A percentile compares a stretch with the other conserved stretches of the same genome.
Conservation (phyloP, 345 rosid genomes). For the Stellera chamaejasme region DNA sequence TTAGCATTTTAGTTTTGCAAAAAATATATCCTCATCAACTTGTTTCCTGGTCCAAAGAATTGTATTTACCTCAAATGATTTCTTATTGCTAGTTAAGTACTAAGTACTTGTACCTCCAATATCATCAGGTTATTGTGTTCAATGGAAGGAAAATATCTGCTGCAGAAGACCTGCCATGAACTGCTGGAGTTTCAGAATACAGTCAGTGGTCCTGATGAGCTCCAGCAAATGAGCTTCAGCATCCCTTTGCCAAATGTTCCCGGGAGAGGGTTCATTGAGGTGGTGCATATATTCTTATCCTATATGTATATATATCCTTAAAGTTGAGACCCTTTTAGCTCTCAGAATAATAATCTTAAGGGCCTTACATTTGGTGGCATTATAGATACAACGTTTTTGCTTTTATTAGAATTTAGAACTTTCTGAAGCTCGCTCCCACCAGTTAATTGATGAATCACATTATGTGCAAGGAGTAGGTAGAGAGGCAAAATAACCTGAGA, state of each 20-base stretch:
- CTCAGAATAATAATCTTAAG: neutral
- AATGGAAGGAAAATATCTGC: slow-evolving; percentile 51
- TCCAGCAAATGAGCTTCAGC: slow-evolving; percentile 28
- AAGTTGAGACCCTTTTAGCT: neutral
- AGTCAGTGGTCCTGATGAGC: slow-evolving; percentile 24
- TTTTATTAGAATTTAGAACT: no score
- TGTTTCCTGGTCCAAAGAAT: neutral
- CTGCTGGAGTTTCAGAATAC: slow-evolving; percentile 25
- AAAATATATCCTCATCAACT: neutral
- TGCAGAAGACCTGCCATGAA: slow-evolving; percentile 29
- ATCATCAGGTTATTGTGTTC: slow-evolving; percentile 51
- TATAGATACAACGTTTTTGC: no score
- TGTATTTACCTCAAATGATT: neutral
- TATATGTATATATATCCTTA: neutral
- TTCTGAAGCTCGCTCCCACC: no score
- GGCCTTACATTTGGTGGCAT: neutral
- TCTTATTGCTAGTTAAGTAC: slow-evolving; percentile 3
- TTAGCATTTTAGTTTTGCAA: neutral
- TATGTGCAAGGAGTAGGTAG: no score
- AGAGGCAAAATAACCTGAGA: no score
- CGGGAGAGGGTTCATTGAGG: slow-evolving; percentile 80
- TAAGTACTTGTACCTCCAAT: slow-evolving; percentile 7
- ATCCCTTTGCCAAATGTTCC: slow-evolving; percentile 41
- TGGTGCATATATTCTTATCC: slow-evolving; percentile 8
- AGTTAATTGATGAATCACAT: no score